Percentiles rank a stretch among this genome's conserved stretches.
These are phyloP conservation scores for Candida hungchunana DNA, from an alignment of 805 yeast species.

Conservation along the genomic window DNA sequence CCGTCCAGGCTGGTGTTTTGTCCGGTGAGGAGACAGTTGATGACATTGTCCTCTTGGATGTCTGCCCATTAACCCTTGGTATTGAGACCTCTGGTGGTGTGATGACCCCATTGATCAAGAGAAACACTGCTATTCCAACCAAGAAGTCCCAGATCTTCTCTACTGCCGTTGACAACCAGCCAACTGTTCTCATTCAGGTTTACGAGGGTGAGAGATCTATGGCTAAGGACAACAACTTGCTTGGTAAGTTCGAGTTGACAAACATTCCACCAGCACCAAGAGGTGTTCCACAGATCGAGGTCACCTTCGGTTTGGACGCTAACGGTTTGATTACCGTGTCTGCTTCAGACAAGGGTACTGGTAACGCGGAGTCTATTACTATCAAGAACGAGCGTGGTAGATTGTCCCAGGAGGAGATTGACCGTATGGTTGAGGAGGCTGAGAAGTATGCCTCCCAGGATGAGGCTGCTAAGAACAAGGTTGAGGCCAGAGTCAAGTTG, in stretches of 20 bases:
- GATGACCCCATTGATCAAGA: conserved; percentile 91
- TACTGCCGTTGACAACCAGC: conserved; percentile 95
- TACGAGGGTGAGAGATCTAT: conserved; percentile 95
- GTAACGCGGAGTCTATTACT: conserved; percentile 85
- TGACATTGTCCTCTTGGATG: conserved; percentile 86
- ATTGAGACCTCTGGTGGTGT: conserved; percentile 97
- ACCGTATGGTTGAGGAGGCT: conserved; percentile 97
- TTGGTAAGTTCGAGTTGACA: conserved; percentile 82
- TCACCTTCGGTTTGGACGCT: conserved; percentile 83
- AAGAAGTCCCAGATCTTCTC: conserved; percentile 93
- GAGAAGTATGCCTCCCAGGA: conserved; percentile 93
- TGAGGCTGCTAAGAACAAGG: conserved; percentile 73
- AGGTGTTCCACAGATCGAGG: conserved; percentile 89
- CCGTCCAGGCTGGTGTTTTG: conserved; percentile 97
- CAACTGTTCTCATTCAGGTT: conserved; percentile 90
- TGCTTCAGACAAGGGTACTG: conserved; percentile 92
- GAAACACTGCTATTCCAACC: conserved; percentile 95
- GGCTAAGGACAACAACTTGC: conserved; percentile 87
- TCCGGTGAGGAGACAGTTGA: conserved; percentile 94
- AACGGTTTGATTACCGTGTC: conserved; percentile 83
- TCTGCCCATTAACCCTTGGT: conserved; percentile 91
- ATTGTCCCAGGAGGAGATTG: conserved; percentile 89
- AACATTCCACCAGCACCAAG: conserved; percentile 91
- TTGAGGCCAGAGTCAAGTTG: conserved; percentile 81
- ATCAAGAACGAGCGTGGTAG: conserved; percentile 94